Conservation (phyloP, 345 rosid species). For the Bretschneidera sinensis region DNA sequence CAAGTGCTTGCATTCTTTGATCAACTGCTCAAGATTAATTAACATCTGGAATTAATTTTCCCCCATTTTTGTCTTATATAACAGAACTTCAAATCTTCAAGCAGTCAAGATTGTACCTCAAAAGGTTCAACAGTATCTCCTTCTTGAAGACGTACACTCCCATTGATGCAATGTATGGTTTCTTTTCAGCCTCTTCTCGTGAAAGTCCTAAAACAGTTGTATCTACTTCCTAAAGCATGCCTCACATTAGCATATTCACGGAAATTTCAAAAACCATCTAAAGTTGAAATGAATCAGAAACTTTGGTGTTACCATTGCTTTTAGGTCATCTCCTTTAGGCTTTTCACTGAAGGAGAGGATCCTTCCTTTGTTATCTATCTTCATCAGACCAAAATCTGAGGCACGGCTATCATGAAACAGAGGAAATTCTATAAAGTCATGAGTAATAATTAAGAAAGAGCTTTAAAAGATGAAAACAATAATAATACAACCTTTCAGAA, state of each 20-base stretch:
- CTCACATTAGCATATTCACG: background rate
- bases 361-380: conserved; percentile 84
- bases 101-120: conserved; percentile 47
- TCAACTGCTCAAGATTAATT: no score
- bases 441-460: background rate
- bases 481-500: background rate
- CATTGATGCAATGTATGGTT: conserved; percentile 98
- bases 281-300: conserved; percentile 3
- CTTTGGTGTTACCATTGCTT: conserved; percentile 61
- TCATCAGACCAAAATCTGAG: conserved; percentile 96
- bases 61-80: no score
- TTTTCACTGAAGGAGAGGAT: conserved; percentile 84
- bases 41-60: no score
- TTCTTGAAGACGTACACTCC: conserved; percentile 95
- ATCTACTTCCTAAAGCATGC: conserved; percentile 63
- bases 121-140: conserved; percentile 84
- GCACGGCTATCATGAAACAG: conserved; percentile 71
- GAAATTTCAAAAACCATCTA: background rate
- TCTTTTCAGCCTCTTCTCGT: conserved; percentile 65
- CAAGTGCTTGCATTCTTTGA: background rate
- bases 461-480: background rate
- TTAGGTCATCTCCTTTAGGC: conserved; percentile 75
- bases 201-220: conserved; percentile 85
- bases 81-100: background rate
- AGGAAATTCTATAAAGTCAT: conserved; percentile 3